A percentile compares a stretch with the other conserved stretches of the same genome.
Evolutionary conservation across 169 alveolate genomes (phyloP).

Genomic region (Eimeria sp.): DNA sequence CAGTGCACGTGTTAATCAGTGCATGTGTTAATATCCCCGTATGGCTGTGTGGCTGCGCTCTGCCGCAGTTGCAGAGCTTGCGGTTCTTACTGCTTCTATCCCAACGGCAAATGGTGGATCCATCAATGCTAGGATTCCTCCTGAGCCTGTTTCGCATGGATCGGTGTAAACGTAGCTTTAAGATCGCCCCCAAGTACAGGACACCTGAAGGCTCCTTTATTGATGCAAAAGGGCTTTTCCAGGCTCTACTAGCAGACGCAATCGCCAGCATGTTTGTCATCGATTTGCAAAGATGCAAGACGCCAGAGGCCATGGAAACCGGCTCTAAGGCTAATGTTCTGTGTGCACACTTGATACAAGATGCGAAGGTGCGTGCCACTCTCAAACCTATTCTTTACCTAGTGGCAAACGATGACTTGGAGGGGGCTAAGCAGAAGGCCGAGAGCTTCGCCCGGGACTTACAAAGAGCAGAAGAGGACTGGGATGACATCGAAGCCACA

Average conservation of each 20-base stretch:
- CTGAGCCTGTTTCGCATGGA: conserved; percentile 42
- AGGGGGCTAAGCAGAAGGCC: conserved; percentile 10
- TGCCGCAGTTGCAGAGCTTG: conserved; percentile 11
- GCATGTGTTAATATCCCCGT: neutral
- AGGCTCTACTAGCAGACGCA: conserved; percentile 54
- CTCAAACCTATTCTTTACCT: conserved; percentile 8
- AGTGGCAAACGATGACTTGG: neutral
- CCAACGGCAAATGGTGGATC: conserved; percentile 20
- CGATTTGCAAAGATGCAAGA: neutral
- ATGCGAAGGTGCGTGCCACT: conserved; percentile 26
- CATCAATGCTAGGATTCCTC: conserved; percentile 23
- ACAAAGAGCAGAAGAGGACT: neutral
- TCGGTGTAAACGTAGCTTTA: neutral
- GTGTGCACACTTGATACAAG: conserved; percentile 3
- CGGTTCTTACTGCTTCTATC: neutral
- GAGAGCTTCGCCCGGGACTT: neutral
- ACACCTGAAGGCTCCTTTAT: conserved; percentile 6
- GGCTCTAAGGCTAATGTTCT: conserved; percentile 45
- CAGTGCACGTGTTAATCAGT: neutral
- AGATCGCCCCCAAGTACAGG: neutral
- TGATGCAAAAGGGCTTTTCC: conserved; percentile 47
- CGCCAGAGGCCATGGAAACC: neutral
- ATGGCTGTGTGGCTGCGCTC: no score
- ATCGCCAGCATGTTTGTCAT: conserved; percentile 5
- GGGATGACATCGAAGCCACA: neutral